Percentiles rank a stretch among this genome's conserved stretches.
These are phyloP conservation scores for Sungouiella thailandica DNA, from an alignment of 805 yeast genomes.

Conservation along the genomic window DNA sequence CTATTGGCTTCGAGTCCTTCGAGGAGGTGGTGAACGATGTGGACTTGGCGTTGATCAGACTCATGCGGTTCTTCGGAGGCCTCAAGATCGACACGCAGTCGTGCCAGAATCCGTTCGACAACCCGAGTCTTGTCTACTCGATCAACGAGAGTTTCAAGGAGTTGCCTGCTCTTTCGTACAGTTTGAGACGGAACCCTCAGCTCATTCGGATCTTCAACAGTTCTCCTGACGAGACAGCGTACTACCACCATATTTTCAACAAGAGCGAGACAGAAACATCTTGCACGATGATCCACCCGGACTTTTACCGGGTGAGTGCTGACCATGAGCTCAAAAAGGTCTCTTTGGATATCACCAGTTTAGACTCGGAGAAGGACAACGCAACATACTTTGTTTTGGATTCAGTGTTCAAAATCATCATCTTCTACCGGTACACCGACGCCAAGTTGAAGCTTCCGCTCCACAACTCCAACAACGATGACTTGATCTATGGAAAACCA, in stretches of 20 bases:
- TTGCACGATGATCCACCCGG: slow-evolving; percentile 24
- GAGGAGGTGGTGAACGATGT: slow-evolving; percentile 22
- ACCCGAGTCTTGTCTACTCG: slow-evolving; percentile 12
- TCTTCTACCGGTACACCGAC: slow-evolving; percentile 15
- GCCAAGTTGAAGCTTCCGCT: slow-evolving; percentile 8
- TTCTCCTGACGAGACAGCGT: slow-evolving; percentile 44
- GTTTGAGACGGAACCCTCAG: slow-evolving; percentile 31
- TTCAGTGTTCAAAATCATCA: slow-evolving; percentile 20
- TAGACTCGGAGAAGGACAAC: slow-evolving; percentile 2
- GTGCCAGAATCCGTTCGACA: slow-evolving; percentile 20
- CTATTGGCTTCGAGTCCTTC: slow-evolving; percentile 29
- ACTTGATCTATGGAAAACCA: slow-evolving; percentile 3
- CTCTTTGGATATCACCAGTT: slow-evolving; percentile 17
- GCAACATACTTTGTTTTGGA: slow-evolving; percentile 25
- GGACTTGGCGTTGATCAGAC: slow-evolving; percentile 22
- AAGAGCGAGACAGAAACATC: slow-evolving; percentile 16
- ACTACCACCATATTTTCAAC: slow-evolving; percentile 30
- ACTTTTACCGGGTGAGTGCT: slow-evolving; percentile 13
- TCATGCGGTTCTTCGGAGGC: slow-evolving; percentile 28
- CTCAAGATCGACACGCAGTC: slow-evolving; percentile 3
- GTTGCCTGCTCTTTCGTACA: slow-evolving; percentile 29
- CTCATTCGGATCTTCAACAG: slow-evolving; percentile 36
- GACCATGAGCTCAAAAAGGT: slow-evolving; percentile 1
- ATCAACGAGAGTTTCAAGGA: slow-evolving; percentile 23
- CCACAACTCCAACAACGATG: slow-evolving; percentile 13